These are phyloP conservation scores for Saturnispora sekii DNA, from an alignment of 805 yeast genomes.

Conservation along the genomic window DNA sequence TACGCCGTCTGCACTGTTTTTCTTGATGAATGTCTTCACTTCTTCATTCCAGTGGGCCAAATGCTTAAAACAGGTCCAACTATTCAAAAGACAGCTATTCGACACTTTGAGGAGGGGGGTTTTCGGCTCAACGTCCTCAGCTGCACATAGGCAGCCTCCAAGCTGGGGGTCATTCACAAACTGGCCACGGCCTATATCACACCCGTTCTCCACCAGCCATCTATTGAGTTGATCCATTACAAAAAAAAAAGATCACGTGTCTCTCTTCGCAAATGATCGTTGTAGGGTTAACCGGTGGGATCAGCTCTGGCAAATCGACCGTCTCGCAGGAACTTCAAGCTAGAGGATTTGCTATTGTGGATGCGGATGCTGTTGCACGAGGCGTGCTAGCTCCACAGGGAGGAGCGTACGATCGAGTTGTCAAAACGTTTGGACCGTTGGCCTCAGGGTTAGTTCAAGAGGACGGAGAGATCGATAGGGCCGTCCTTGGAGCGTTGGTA, in stretches of 20 bases:
- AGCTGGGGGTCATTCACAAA: slow-evolving; percentile 34
- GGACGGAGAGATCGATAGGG: slow-evolving; percentile 53
- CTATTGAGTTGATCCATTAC: not conserved
- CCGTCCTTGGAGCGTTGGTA: slow-evolving; percentile 67
- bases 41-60: slow-evolving; percentile 19
- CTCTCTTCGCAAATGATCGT: slow-evolving; percentile 51
- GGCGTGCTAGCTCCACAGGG: slow-evolving; percentile 78
- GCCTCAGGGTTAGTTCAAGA: slow-evolving; percentile 32
- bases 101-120: slow-evolving; percentile 49
- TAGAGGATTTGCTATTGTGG: slow-evolving; percentile 51
- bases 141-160: slow-evolving; percentile 59
- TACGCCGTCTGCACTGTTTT: not conserved
- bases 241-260: not conserved
- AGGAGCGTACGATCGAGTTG: slow-evolving; percentile 57
- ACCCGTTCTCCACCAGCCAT: slow-evolving; percentile 1
- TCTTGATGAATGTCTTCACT: slow-evolving; percentile 1
- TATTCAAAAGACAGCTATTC: slow-evolving; percentile 48
- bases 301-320: slow-evolving; percentile 94
- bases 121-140: slow-evolving; percentile 26
- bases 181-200: slow-evolving; percentile 19
- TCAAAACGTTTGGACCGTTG: slow-evolving; percentile 44
- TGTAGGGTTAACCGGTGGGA: slow-evolving; percentile 95
- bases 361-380: slow-evolving; percentile 86
- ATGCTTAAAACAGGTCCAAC: slow-evolving; percentile 40
- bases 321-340: slow-evolving; percentile 54